Base-by-base conservation (phyloP, 352 stramenopile species). In the Elongisporangium undulatum region DNA sequence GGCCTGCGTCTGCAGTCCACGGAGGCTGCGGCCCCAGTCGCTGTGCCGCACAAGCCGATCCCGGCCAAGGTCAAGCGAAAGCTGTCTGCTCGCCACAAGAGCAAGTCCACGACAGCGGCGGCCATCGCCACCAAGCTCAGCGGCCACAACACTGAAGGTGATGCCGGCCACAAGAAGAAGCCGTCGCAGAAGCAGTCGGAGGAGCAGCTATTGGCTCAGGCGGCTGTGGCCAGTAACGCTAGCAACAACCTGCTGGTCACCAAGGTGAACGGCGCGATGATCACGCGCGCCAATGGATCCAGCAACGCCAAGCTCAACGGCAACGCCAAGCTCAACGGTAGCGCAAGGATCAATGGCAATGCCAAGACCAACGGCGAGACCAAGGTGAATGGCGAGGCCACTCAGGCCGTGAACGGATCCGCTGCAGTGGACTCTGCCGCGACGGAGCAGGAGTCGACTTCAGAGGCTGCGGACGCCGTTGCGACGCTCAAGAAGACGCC, bases 171-270 rank as follows among this genome's bases (percentile, higher is more conserved):
- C 29, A 51, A 17, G 20, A 77, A 77, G 51, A 21, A 52, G 2
- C 55, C 56, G 63, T 68, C 24, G 2, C 56, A 68, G 53, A 75
- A 77, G 56, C 53, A 75, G 56, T 58, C 69, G 19, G 72, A 80
- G 49, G 72, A 80, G 57, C 48, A 71, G 21, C 66, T 77, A 58
- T 59, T 80, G 59, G 29, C 59, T 12, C 66, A 57, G 61, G 63
- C 62, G 9, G 48, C 75, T 5, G 21, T 51, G 22, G 52, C 34
- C 34, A 4, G 5, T 15, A 17, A 8, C 5, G 4, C 34, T 9
- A 41, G 29, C 29, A 41, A 41, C 8, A 15, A 15, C 13, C 29
- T 41, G 9, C 8, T 41, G 29, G 29, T 41, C 29, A 41, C 29
- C 29, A 41, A 41, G 29, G 29, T 41, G 34, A 45, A 45, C 12